Conservation (phyloP, 306 rosid genomes). For the Cucumis hystrix region DNA sequence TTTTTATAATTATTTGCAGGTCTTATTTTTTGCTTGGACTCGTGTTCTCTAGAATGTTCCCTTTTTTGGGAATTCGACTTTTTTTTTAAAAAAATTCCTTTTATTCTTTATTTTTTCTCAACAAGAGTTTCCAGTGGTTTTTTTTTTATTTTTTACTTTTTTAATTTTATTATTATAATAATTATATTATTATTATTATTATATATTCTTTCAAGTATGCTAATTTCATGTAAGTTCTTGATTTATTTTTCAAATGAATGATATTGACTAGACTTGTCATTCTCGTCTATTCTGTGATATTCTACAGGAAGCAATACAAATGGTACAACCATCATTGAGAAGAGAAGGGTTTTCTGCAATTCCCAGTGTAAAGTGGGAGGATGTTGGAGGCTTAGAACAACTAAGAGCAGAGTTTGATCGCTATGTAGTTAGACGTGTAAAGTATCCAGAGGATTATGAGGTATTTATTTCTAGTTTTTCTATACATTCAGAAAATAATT, state of each 20-base stretch:
- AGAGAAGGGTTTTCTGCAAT: conserved; percentile 88
- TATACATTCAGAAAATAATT: not conserved
- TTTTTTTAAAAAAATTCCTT: no score
- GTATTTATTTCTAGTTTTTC: conserved; percentile 13
- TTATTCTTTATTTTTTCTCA: no score
- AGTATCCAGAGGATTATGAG: conserved; percentile 55
- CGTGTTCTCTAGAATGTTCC: no score
- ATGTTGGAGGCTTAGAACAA: conserved; percentile 74
- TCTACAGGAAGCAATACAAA: conserved; percentile 57
- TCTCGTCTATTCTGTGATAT: not conserved
- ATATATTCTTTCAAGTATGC: not conserved
- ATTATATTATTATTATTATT: no score
- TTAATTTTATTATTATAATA: no score
- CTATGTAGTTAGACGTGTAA: conserved; percentile 43
- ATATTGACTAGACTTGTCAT: not conserved
- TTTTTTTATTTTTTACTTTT: no score
- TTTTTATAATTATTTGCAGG: no score
- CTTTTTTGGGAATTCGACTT: no score
- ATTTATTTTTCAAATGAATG: not conserved
- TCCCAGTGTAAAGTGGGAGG: conserved; percentile 82
- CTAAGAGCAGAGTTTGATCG: conserved; percentile 52
- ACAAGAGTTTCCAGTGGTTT: no score
- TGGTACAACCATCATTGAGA: conserved; percentile 77
- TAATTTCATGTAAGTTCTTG: not conserved
- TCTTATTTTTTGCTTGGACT: no score